A percentile compares a stretch with the other conserved stretches of the same genome.
phyloP scores from a whole-genome alignment of 192 early-diverging fungal genomes.

The Pilobolus umbonatus region DNA sequence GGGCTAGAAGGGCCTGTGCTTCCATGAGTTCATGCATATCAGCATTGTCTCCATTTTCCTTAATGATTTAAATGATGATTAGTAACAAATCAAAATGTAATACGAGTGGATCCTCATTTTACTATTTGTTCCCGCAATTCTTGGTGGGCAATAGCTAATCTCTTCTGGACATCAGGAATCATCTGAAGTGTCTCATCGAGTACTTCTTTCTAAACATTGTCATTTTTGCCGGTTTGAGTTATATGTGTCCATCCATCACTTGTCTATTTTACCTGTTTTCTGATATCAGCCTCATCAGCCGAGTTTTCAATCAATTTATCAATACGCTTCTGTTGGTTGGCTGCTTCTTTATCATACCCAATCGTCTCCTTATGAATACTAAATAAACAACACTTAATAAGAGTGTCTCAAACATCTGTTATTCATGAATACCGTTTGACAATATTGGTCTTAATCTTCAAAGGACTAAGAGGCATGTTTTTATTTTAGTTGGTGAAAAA shows the following conservation, averaged over 20 bases:
- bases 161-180: conserved; percentile 55
- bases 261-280: conserved; percentile 49
- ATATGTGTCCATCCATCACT: not conserved
- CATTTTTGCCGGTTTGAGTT: not conserved
- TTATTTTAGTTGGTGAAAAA: not conserved
- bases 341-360: conserved; percentile 46
- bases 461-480: conserved; percentile 45
- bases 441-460: conserved; percentile 57
- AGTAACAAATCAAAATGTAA: not conserved
- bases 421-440: conserved; percentile 54
- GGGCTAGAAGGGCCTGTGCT: conserved; percentile 5
- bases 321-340: conserved; percentile 46
- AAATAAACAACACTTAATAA: too few relatives aligned
- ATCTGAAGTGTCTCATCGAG: conserved; percentile 55
- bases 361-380: conserved; percentile 49
- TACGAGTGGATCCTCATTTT: not conserved
- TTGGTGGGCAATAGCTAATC: conserved; percentile 41
- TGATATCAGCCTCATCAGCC: conserved; percentile 52
- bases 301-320: conserved; percentile 44
- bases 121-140: conserved; percentile 45
- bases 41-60: conserved; percentile 16
- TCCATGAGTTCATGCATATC: conserved; percentile 15
- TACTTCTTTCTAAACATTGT: conserved; percentile 44
- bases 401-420: too few relatives aligned
- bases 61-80: not conserved